A percentile compares a stretch with the other conserved stretches of the same genome.
These are phyloP conservation scores for Penicillium subrubescens DNA, from an alignment of 495 filamentous ascomycete species.

Conservation along the genomic window DNA sequence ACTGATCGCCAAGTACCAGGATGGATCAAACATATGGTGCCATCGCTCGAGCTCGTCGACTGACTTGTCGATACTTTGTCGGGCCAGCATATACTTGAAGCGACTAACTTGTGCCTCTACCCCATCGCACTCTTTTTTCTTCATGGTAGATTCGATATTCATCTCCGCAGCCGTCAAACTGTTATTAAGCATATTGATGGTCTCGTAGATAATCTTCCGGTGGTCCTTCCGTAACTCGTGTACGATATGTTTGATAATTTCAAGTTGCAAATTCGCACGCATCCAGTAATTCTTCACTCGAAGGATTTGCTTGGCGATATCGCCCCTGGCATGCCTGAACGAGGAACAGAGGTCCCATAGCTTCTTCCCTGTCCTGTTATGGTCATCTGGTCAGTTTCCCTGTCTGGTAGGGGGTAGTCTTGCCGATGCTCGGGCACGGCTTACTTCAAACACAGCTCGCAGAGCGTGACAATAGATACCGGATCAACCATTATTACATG, in stretches of 20 bases:
- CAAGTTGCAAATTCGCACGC: neutral
- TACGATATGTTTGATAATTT: neutral
- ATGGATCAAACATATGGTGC: slow-evolving; percentile 2
- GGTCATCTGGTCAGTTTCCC: neutral
- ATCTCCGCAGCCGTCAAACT: neutral
- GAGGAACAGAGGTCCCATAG: neutral
- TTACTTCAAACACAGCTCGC: neutral
- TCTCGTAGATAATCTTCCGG: neutral
- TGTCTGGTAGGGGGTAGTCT: neutral
- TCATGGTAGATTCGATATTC: neutral
- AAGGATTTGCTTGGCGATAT: neutral
- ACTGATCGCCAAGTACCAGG: neutral
- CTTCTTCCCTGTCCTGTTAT: neutral
- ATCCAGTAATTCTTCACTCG: neutral
- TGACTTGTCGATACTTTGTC: neutral
- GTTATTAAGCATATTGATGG: neutral
- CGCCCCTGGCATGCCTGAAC: neutral
- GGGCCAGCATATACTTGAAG: neutral
- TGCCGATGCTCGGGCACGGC: neutral
- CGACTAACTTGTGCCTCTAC: neutral
- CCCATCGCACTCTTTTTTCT: neutral
- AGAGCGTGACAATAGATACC: neutral
- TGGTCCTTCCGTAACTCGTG: neutral
- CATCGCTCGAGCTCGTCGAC: neutral
- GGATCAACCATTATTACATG: neutral